Evolutionary conservation across 768 basidiomycete species (phyloP).

Genomic region (Daedaleopsis sinensis): DNA sequence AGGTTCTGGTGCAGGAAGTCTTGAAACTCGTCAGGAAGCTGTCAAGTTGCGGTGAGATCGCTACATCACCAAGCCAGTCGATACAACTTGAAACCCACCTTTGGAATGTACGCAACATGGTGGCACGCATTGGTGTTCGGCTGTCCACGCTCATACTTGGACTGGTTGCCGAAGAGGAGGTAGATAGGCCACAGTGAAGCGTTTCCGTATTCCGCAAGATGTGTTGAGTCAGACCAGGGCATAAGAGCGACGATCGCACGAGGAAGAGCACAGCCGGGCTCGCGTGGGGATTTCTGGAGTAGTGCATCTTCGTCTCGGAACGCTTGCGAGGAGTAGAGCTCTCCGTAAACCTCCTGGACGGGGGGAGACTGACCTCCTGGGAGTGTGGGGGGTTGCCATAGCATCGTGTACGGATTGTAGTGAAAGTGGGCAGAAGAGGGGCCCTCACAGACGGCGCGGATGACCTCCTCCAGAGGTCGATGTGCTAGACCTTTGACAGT

Average conservation of each 20-base stretch:
- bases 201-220: conserved; percentile 27
- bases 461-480: no score
- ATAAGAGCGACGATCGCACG: conserved; percentile 17
- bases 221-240: conserved; percentile 30
- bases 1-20: no score
- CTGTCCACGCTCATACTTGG: conserved; percentile 40
- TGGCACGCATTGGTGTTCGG: conserved; percentile 37
- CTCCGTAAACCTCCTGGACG: conserved; percentile 14
- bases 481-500: no score
- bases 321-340: conserved; percentile 19
- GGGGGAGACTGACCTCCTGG: no score
- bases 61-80: neutral
- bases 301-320: conserved; percentile 19
- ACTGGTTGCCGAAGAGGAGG: conserved; percentile 40
- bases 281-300: conserved; percentile 10
- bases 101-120: conserved; percentile 31
- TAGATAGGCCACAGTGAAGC: conserved; percentile 44
- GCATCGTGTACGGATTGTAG: no score
- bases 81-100: neutral
- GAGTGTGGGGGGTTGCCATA: no score
- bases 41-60: no score
- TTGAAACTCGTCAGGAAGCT: no score
- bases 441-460: no score
- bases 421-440: no score
- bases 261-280: neutral